These are phyloP conservation scores for Alternaria gaisen DNA, from an alignment of 2,329 filamentous ascomycete species.

Conservation along the genomic window DNA sequence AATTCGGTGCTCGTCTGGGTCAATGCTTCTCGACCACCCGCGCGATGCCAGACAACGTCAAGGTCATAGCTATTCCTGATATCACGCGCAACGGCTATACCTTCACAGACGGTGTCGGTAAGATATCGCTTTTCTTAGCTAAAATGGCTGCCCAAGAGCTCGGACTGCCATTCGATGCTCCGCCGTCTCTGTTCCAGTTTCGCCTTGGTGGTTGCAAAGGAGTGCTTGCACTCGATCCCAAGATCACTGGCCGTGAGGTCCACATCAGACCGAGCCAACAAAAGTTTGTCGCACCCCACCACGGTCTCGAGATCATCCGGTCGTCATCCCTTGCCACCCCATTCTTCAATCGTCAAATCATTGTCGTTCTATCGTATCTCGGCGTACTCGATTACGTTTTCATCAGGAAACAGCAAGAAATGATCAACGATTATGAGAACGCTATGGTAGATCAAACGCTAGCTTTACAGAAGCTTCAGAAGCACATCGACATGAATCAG, in stretches of 20 bases:
- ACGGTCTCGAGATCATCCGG: conserved; percentile 84
- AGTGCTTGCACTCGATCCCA: conserved; percentile 78
- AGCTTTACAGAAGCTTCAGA: conserved; percentile 74
- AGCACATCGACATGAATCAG: conserved; percentile 85
- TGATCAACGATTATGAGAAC: conserved; percentile 72
- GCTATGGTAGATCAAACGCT: conserved; percentile 72
- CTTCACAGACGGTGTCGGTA: conserved; percentile 94
- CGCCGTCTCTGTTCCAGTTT: conserved; percentile 89
- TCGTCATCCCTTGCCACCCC: conserved; percentile 79
- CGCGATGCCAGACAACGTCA: conserved; percentile 71
- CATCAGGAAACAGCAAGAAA: conserved; percentile 69
- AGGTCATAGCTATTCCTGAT: conserved; percentile 70
- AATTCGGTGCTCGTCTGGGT: conserved; percentile 86
- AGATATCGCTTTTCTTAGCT: conserved; percentile 82
- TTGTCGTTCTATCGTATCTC: conserved; percentile 81
- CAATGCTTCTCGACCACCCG: conserved; percentile 96
- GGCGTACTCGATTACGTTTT: conserved; percentile 76
- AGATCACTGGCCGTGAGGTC: conserved; percentile 72
- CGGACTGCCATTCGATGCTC: conserved; percentile 62
- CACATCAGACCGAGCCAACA: conserved; percentile 84
- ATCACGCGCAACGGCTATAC: conserved; percentile 72
- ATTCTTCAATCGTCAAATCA: conserved; percentile 88
- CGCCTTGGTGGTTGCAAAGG: conserved; percentile 93
- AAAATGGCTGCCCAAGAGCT: conserved; percentile 77
- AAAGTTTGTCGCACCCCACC: conserved; percentile 79